phyloP scores from a whole-genome alignment of 2,329 filamentous ascomycete genomes.

The Aspergillus proliferans region DNA sequence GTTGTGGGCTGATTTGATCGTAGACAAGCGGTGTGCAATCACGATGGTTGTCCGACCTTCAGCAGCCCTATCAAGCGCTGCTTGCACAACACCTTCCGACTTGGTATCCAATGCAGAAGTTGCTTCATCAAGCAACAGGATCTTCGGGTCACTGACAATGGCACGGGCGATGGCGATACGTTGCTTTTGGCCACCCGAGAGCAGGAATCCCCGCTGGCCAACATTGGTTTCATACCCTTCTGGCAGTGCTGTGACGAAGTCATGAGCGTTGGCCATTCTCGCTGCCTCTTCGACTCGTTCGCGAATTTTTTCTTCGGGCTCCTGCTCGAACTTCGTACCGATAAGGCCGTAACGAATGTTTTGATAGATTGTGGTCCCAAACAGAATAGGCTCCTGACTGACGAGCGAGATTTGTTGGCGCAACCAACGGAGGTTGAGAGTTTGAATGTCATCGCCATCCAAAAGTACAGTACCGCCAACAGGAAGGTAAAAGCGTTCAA shows the following conservation, averaged over 20 bases:
- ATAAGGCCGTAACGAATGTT: constrained; percentile 91
- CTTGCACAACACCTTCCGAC: constrained; percentile 89
- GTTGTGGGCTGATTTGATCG: constrained; percentile 88
- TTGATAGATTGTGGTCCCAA: constrained; percentile 78
- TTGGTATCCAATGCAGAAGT: constrained; percentile 92
- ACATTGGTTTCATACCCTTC: constrained; percentile 91
- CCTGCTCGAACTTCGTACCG: constrained; percentile 69
- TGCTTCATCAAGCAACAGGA: constrained; percentile 89
- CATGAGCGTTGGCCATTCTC: constrained; percentile 87
- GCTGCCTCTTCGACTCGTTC: constrained; percentile 74
- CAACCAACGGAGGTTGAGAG: constrained; percentile 81
- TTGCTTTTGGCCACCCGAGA: constrained; percentile 95
- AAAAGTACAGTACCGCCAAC: constrained; percentile 72
- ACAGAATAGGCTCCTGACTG: constrained; percentile 86
- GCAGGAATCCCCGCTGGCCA: constrained; percentile 86
- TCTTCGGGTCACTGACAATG: constrained; percentile 83
- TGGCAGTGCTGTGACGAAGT: constrained; percentile 75
- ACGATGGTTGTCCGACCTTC: constrained; percentile 88
- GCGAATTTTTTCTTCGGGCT: constrained; percentile 59
- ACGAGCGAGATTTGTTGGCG: constrained; percentile 89
- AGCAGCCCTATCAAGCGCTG: constrained; percentile 78
- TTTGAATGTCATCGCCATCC: constrained; percentile 75
- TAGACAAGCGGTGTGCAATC: constrained; percentile 91
- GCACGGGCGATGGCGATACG: constrained; percentile 91
- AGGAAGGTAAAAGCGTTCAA: constrained; percentile 91